Evolutionary conservation across 2,329 filamentous ascomycete species (phyloP), one percentile per base, ranked within the genome.

Genomic region (Chrysoporthe cubensis): DNA sequence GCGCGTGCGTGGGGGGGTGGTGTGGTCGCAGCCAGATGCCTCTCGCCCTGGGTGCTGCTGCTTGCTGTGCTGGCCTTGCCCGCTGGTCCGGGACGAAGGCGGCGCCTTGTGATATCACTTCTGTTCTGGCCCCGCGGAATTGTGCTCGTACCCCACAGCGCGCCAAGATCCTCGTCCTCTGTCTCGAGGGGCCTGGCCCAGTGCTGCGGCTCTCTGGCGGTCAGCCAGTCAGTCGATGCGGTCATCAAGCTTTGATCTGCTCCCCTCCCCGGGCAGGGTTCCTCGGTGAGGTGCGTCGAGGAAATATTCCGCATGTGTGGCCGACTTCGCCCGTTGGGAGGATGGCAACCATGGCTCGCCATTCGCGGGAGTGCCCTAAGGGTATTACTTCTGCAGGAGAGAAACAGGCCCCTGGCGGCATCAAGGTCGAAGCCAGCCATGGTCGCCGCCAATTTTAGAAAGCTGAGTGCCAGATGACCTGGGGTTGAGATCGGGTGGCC

Each of bases 391-490:
- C 54, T 52, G n/a, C 37, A 57, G 26, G 26, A n/a, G 18, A 59
- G 66, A 48, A 44, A 57, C 46, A 65, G 58, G 48, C 65, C 54
- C 58, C 5, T 34, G 40, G 60, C 18, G 21, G 26, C 21, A 54
- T 26, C 40, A 43, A 50, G 26, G 21, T 46, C 16, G 42, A 44
- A 44, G 42, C 14, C 26, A 8, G 26, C 60, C 65, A 67, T 34
- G 60, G 26, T 26, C 26, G 26, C 26, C 26, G 26, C 26, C 26
- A 26, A 26, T 26, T 50, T 64, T 46, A 54, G 65, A 60, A 65
- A 34, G 40, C 48, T 52, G 48, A 60, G 62, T 40, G 54, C 26
- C 32, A 16, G 34, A 11, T 40, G 54, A 57, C 34, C 34, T 57
- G 54, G 26, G 54, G 5, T 21, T 57, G 14, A 8, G 8, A 9